Evolutionary conservation across 1,284 basidiomycete species (phyloP), one percentile per base, ranked within the genome.

Genomic region (Cutaneotrichosporon sp.): DNA sequence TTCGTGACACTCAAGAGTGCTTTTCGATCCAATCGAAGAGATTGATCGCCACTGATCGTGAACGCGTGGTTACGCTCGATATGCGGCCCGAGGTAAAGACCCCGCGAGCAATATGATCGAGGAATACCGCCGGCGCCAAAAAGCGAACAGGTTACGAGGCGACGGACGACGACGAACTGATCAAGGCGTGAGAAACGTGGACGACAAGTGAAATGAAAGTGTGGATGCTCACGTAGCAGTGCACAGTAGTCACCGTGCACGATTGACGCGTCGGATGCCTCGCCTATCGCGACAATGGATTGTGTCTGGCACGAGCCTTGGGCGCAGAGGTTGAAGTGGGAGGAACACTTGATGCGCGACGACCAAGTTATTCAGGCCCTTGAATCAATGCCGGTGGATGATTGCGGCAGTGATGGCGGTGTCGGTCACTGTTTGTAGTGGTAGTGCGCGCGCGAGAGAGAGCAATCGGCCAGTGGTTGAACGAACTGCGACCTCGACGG

Each of bases 241-340:
- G 42, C 42, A n/a, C 42, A 46, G 42, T 46, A n/a, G 42, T 46
- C 42, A 46, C 42, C 42, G 42, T 18, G 42, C 42, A 46, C 42
- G 16, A 46, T 46, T 46, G 42, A 46, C 42, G 42, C 42, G 42
- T 46, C 42, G 42, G 42, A 46, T 46, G 18, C 42, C 42, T 46
- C 42, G 18, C 42, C 18, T 46, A 46, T 46, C 42, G 42, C 42
- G 42, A 46, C 42, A 46, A 46, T 46, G 42, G 42, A 46, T n/a
- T 46, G 42, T 46, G 42, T 7, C 18, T 46, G 4, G 42, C 42
- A 46, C 42, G 42, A 46, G 42, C 42, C 6, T 18, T 42, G 42
- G 10, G 13, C 38, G 38, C 38, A 40, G 10, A 40, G 38, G 38
- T 40, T 13, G 38, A 40, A 40, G 11, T 18, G 16, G 11, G 18